phyloP scores from a whole-genome alignment of 2,329 filamentous ascomycete species.

The Dendrostoma leiphaemia region DNA sequence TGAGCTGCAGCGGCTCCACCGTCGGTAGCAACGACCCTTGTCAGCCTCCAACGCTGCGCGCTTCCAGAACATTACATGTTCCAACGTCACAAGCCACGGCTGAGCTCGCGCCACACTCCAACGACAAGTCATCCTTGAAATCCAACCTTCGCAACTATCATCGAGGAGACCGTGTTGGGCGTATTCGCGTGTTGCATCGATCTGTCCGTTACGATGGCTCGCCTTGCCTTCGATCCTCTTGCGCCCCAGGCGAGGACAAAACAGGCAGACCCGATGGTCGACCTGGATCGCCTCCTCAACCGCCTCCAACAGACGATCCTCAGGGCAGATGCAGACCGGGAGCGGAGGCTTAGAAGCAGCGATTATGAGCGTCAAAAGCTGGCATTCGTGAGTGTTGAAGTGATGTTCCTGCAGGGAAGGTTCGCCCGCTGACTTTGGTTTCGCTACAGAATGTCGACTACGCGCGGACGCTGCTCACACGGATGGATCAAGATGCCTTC shows the following conservation, averaged over 20 bases:
- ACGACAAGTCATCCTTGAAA: not conserved
- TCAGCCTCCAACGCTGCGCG: not conserved
- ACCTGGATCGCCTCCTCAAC: constrained; percentile 63
- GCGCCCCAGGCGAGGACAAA: constrained; percentile 13
- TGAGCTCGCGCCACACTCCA: constrained; percentile 13
- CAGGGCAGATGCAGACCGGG: constrained; percentile 57
- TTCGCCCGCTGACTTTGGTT: constrained; percentile 13
- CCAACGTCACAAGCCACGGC: not conserved
- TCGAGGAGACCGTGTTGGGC: not conserved
- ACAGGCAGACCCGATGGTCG: constrained; percentile 36
- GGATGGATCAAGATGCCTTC: constrained; percentile 67
- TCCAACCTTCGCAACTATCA: not conserved
- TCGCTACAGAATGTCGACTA: constrained; percentile 64
- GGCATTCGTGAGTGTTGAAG: constrained; percentile 42
- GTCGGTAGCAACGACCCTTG: not conserved
- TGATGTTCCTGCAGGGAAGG: not conserved
- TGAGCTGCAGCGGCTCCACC: not conserved
- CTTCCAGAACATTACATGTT: not conserved
- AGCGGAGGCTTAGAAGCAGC: constrained; percentile 55
- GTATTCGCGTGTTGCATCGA: not conserved
- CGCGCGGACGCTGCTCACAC: constrained; percentile 66
- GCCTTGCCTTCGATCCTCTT: constrained; percentile 13
- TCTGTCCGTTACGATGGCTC: constrained; percentile 1
- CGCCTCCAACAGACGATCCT: constrained; percentile 67
- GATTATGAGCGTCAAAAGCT: constrained; percentile 65